phyloP scores from a whole-genome alignment of 306 rosid species.

The Clitoria ternatea region DNA sequence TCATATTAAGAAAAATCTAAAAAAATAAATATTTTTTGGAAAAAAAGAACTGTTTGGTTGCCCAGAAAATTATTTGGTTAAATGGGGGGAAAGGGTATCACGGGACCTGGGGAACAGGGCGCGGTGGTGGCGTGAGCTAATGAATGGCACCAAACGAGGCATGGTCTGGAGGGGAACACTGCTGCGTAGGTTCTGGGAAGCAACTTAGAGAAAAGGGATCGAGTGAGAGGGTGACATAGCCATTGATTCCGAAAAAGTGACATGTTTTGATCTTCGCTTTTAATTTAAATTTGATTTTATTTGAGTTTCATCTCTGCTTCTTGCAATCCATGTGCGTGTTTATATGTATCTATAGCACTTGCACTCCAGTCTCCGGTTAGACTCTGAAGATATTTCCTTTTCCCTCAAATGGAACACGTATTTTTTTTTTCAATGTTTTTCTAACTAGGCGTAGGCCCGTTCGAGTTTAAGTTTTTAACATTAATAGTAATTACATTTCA shows the following conservation, averaged over 20 bases:
- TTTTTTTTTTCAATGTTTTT: no score
- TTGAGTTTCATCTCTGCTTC: neutral
- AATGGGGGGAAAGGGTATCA: neutral
- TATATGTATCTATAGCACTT: neutral
- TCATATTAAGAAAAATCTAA: constrained; percentile 14
- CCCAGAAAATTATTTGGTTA: constrained; percentile 15
- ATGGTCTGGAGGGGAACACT: neutral
- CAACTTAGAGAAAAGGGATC: constrained; percentile 31
- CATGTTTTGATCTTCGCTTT: constrained; percentile 19
- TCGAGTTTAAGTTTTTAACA: no score
- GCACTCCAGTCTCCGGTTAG: neutral
- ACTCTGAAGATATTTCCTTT: no score
- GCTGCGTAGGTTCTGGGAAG: constrained; percentile 23
- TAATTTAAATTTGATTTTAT: neutral
- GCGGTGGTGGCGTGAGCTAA: constrained; percentile 17
- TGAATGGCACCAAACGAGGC: constrained; percentile 27
- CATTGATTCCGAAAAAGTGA: constrained; percentile 12
- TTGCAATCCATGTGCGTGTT: neutral
- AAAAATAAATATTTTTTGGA: neutral
- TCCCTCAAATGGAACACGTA: no score
- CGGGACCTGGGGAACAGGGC: neutral
- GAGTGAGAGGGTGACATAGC: constrained; percentile 29
- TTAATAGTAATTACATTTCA: no score
- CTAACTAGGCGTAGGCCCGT: no score
- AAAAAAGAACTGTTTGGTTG: neutral